Evolutionary conservation across 805 yeast genomes (phyloP), one percentile per base, ranked within the genome.

Genomic region (Suhomyces emberorum): DNA sequence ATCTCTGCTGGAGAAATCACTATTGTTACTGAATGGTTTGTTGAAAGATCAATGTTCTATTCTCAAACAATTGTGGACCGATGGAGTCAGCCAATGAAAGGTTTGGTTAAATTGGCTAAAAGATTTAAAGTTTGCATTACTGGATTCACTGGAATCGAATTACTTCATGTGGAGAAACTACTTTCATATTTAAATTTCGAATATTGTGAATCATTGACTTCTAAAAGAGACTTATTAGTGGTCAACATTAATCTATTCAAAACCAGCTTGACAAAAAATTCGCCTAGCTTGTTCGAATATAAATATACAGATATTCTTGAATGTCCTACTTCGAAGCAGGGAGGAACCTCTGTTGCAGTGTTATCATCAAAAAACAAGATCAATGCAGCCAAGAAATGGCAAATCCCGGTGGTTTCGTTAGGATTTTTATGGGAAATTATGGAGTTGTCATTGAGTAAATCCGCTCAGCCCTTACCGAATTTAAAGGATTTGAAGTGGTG

Each of bases 101-200:
- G 70, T 4, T 42, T 62, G 8, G 46, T 52, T 10, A 43, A 44
- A 23, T 51, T 59, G 38, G 43, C 37, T 3, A 47, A 37, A 15
- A 46, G 47, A 28, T 60, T 55, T 42, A 51, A 51, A 33, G 63
- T 83, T 3, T 70, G 83, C 42, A 67, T 83, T 3, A 75, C 87
- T 3, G 95, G 95, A 3, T 87, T 82, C 54, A 71, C 79, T 15
- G 95, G 95, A 0, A 78, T 84, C 18, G 95, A 87, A 56, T 60
- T 78, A 12, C 60, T 84, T 28, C 95, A 87, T 58, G 52, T 83
- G 9, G 77, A 74, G 7, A 83, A 83, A 51, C 66, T 91, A 29
- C 66, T 87, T 7, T 49, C 63, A 14, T 52, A 72, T 19, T 48
- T 83, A 16, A 79, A 82, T 17, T 76, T 81, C 35, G 63, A 65